Evolutionary conservation across 805 yeast species (phyloP).

Genomic region (Candida taoyuanica): DNA sequence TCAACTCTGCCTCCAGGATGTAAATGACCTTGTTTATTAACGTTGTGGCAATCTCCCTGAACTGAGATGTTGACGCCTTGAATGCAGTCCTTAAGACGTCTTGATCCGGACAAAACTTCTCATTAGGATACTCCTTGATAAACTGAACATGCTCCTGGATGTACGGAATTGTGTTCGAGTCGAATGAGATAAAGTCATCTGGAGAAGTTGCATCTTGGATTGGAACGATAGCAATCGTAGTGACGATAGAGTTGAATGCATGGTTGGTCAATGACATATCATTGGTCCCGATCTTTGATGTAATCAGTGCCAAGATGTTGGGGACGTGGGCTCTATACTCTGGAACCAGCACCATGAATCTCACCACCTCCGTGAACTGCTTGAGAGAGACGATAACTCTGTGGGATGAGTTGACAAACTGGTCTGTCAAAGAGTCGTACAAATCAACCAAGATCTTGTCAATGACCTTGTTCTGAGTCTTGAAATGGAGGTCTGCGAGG

Average conservation of each 20-base stretch:
- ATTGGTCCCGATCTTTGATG: slow-evolving; percentile 86
- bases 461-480: slow-evolving; percentile 34
- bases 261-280: slow-evolving; percentile 71
- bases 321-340: slow-evolving; percentile 74
- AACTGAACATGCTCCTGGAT: slow-evolving; percentile 59
- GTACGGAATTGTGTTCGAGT: slow-evolving; percentile 45
- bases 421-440: slow-evolving; percentile 65
- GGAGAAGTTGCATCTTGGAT: slow-evolving; percentile 47
- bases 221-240: slow-evolving; percentile 70
- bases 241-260: slow-evolving; percentile 63
- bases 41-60: slow-evolving; percentile 51
- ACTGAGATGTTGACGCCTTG: slow-evolving; percentile 67
- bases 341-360: slow-evolving; percentile 61
- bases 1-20: slow-evolving; percentile 51
- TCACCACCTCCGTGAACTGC: slow-evolving; percentile 56
- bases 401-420: slow-evolving; percentile 70
- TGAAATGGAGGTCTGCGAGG: slow-evolving; percentile 56
- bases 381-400: slow-evolving; percentile 70
- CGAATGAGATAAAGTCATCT: slow-evolving; percentile 37
- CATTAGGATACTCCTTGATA: slow-evolving; percentile 33
- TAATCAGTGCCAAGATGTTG: slow-evolving; percentile 59
- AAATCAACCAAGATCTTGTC: slow-evolving; percentile 60
- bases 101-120: slow-evolving; percentile 36
- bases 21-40: slow-evolving; percentile 57
- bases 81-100: slow-evolving; percentile 52